phyloP scores from a whole-genome alignment of 768 basidiomycete species.

The Pholiota microspora region DNA sequence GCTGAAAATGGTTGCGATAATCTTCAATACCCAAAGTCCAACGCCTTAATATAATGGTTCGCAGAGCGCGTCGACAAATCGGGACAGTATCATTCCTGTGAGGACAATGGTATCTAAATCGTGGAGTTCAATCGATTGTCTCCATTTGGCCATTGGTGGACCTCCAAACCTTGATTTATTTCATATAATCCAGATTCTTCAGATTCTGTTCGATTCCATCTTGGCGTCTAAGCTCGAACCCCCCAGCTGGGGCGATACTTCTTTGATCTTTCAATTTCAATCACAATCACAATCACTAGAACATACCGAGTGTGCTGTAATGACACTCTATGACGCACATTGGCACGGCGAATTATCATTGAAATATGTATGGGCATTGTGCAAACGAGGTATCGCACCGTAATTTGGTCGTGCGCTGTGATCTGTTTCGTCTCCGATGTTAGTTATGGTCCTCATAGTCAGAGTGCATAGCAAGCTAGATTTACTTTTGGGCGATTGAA shows the following conservation, averaged over 20 bases:
- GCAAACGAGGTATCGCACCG: too few species aligned
- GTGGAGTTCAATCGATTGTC: neutral
- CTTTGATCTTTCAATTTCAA: too few species aligned
- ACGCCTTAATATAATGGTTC: constrained; percentile 5
- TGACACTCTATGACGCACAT: neutral
- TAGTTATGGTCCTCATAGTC: neutral
- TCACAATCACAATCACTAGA: neutral
- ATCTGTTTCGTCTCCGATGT: neutral
- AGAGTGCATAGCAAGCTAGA: neutral
- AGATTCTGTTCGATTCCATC: neutral
- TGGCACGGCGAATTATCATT: neutral
- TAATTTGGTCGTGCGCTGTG: too few species aligned
- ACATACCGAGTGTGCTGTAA: neutral
- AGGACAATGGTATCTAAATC: constrained; percentile 7
- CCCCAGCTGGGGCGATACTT: too few species aligned
- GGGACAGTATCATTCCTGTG: constrained; percentile 10
- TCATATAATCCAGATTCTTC: neutral
- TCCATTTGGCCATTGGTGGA: constrained; percentile 3
- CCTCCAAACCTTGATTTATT: constrained; percentile 2
- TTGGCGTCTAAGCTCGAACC: neutral
- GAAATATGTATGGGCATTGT: too few species aligned
- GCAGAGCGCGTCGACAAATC: constrained; percentile 1
- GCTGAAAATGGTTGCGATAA: neutral
- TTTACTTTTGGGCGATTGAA: neutral
- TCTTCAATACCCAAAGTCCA: neutral